phyloP scores from a whole-genome alignment of 1,284 basidiomycete genomes.

The Moesziomyces aphidis region DNA sequence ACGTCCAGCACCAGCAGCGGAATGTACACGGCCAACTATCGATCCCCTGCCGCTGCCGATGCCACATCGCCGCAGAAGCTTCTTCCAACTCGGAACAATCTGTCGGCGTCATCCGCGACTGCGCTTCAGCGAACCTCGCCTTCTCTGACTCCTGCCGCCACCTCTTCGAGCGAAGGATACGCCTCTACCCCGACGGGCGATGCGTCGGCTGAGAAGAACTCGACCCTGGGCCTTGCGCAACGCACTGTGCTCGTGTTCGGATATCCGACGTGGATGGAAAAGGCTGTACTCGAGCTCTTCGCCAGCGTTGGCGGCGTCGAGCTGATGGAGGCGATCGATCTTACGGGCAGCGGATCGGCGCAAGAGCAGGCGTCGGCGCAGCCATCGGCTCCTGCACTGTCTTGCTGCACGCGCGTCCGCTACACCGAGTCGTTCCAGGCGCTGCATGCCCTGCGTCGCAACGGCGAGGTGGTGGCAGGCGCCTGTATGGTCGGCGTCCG shows the following conservation, averaged over 20 bases:
- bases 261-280: conserved; percentile 51
- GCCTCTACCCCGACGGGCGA: conserved; percentile 3
- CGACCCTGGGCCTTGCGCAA: conserved; percentile 35
- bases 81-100: conserved; percentile 11
- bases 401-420: conserved; percentile 44
- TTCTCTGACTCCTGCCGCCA: conserved; percentile 9
- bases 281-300: conserved; percentile 52
- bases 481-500: conserved; percentile 57
- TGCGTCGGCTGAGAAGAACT: conserved; percentile 13
- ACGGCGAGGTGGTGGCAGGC: conserved; percentile 50
- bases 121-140: conserved; percentile 19
- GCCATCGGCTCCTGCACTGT: conserved; percentile 25
- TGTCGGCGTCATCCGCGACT: conserved; percentile 13
- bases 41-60: conserved; percentile 6
- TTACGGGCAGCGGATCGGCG: conserved; percentile 41
- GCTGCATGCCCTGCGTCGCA: conserved; percentile 53
- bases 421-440: conserved; percentile 53
- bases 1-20: conserved; percentile 6
- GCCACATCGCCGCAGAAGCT: conserved; percentile 11
- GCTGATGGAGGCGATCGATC: conserved; percentile 48
- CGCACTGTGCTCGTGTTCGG: conserved; percentile 56
- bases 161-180: conserved; percentile 2
- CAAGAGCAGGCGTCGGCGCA: conserved; percentile 31
- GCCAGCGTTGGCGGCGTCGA: conserved; percentile 48
- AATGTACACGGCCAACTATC: conserved; percentile 11